Conservation (phyloP, 306 rosid genomes). For the Canavalia ensiformis region DNA sequence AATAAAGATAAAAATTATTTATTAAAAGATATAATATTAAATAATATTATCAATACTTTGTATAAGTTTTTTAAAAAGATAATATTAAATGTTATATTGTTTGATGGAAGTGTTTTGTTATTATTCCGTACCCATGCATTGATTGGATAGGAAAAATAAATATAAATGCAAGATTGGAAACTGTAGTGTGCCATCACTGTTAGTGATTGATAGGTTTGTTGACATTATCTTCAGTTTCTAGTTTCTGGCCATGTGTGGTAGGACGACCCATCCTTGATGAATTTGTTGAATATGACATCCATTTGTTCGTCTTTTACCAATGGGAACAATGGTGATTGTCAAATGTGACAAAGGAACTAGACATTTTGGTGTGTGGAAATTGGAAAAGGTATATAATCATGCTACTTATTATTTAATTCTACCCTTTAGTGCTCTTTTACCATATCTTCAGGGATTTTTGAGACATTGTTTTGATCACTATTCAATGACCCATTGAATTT, state of each 20-base stretch:
- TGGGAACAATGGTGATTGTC: conserved; percentile 48
- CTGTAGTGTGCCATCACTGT: conserved; percentile 14
- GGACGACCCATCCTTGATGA: conserved; percentile 28
- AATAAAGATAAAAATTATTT: too few species aligned
- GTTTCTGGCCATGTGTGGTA: conserved; percentile 24
- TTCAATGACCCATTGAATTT: conserved; percentile 11
- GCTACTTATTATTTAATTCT: background rate
- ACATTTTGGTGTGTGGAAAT: conserved; percentile 44
- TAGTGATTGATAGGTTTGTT: conserved; percentile 39
- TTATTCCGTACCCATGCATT: too few species aligned
- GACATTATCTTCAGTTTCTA: conserved; percentile 19
- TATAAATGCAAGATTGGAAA: conserved; percentile 37
- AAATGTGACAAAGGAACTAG: conserved; percentile 46
- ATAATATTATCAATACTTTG: too few species aligned
- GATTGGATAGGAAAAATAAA: background rate
- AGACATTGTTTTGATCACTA: conserved; percentile 13
- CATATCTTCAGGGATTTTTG: background rate
- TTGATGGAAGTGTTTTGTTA: too few species aligned
- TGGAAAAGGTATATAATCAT: conserved; percentile 21
- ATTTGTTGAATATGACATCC: conserved; percentile 49
- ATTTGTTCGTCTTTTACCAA: conserved; percentile 34
- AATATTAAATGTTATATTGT: too few species aligned
- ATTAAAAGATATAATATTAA: too few species aligned
- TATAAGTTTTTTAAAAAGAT: too few species aligned
- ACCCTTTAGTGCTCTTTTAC: background rate